Conservation (phyloP, 306 rosid genomes). For the Cajanus cajan region DNA sequence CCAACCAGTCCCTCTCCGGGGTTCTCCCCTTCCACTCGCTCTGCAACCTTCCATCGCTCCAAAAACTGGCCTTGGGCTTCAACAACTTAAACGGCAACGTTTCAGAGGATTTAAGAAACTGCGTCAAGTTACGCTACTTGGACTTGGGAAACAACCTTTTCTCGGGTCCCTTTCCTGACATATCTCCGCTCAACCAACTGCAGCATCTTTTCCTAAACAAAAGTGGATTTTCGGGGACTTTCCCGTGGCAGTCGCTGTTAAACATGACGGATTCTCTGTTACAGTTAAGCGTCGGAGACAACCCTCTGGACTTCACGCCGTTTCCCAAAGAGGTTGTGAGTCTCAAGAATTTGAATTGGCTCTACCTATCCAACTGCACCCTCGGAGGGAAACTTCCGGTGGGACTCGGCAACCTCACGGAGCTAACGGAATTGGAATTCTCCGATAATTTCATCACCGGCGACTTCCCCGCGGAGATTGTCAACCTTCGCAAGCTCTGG, state of each 20-base stretch:
- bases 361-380: constrained; percentile 62
- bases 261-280: constrained; percentile 47
- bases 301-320: constrained; percentile 46
- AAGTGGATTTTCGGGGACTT: constrained; percentile 67
- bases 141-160: constrained; percentile 75
- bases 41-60: constrained; percentile 57
- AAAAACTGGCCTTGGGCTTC: constrained; percentile 61
- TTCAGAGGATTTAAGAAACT: constrained; percentile 51
- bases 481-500: constrained; percentile 65
- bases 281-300: constrained; percentile 76
- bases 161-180: constrained; percentile 60
- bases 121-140: constrained; percentile 50
- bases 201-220: constrained; percentile 51
- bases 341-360: constrained; percentile 56
- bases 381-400: constrained; percentile 63
- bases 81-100: constrained; percentile 49
- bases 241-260: constrained; percentile 69
- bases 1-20: constrained; percentile 50
- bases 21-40: constrained; percentile 56
- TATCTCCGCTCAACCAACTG: constrained; percentile 47
- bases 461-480: constrained; percentile 67
- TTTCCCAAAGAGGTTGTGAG: constrained; percentile 52
- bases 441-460: constrained; percentile 60
- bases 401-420: constrained; percentile 63
- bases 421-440: constrained; percentile 61